Percentiles rank a stretch among this genome's conserved stretches.
These are phyloP conservation scores for Candida maris DNA, from an alignment of 805 yeast genomes.

Conservation along the genomic window DNA sequence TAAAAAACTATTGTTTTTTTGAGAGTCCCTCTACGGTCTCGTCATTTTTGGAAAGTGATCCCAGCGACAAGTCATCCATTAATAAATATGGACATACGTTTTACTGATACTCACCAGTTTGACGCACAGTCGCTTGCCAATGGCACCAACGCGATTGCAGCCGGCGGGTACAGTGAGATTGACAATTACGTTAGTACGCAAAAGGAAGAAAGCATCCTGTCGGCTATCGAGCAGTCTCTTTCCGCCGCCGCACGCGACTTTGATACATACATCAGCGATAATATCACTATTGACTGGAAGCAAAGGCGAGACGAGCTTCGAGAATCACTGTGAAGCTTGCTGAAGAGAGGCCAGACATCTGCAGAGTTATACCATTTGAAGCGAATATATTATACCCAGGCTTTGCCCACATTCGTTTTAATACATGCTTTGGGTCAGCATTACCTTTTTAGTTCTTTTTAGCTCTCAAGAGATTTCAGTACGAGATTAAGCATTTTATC, in stretches of 20 bases:
- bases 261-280: conserved; percentile 69
- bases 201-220: conserved; percentile 77
- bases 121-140: neutral
- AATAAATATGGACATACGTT: conserved; percentile 22
- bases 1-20: conserved; percentile 61
- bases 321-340: conserved; percentile 61
- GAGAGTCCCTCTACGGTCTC: conserved; percentile 36
- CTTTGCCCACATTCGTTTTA: neutral
- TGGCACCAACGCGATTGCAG: conserved; percentile 1
- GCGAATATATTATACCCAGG: neutral
- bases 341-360: conserved; percentile 28
- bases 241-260: conserved; percentile 75
- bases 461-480: too few relatives aligned
- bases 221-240: conserved; percentile 79
- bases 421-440: too few relatives aligned
- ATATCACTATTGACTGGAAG: conserved; percentile 80
- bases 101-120: conserved; percentile 15
- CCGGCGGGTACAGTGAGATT: conserved; percentile 37
- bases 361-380: conserved; percentile 6
- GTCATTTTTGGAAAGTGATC: conserved; percentile 24
- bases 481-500: too few relatives aligned
- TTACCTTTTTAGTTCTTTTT: too few relatives aligned
- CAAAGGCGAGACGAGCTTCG: conserved; percentile 70
- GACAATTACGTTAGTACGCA: conserved; percentile 63
- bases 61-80: conserved; percentile 12